A percentile compares a stretch with the other conserved stretches of the same genome.
Evolutionary conservation across 257 asterid species (phyloP).

Genomic region (Linaria vulgaris): DNA sequence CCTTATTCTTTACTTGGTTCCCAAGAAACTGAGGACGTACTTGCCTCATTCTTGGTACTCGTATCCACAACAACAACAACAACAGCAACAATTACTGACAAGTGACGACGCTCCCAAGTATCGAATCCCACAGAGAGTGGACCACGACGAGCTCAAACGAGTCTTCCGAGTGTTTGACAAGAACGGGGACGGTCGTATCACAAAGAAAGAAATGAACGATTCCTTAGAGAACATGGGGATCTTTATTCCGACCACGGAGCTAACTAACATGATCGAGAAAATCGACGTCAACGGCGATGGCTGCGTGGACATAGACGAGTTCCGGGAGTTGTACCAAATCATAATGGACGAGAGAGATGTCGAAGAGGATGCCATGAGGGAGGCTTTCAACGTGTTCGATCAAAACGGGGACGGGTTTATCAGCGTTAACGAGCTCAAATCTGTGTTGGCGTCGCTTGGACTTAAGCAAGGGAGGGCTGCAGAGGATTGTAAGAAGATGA

Average conservation of each 20-base stretch:
- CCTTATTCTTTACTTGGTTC: slow-evolving; percentile 37
- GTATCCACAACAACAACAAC: slow-evolving; percentile 18
- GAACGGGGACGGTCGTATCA: slow-evolving; percentile 63
- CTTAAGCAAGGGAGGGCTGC: slow-evolving; percentile 50
- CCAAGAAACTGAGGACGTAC: slow-evolving; percentile 44
- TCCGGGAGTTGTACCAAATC: slow-evolving; percentile 41
- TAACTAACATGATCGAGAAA: slow-evolving; percentile 44
- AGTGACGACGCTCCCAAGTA: not conserved
- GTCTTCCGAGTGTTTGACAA: slow-evolving; percentile 57
- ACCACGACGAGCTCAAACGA: slow-evolving; percentile 42
- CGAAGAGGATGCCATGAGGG: slow-evolving; percentile 57
- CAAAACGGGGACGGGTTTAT: slow-evolving; percentile 61
- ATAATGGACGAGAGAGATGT: slow-evolving; percentile 55
- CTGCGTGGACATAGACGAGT: slow-evolving; percentile 57
- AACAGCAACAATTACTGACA: slow-evolving; percentile 20
- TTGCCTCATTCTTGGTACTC: slow-evolving; percentile 50
- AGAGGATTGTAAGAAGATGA: slow-evolving; percentile 65
- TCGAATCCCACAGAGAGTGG: slow-evolving; percentile 35
- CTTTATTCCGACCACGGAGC: slow-evolving; percentile 47
- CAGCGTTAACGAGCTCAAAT: slow-evolving; percentile 52
- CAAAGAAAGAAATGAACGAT: slow-evolving; percentile 47
- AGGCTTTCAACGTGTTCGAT: slow-evolving; percentile 66
- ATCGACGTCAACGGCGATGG: slow-evolving; percentile 56
- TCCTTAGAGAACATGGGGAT: slow-evolving; percentile 67
- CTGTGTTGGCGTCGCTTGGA: slow-evolving; percentile 52